Evolutionary conservation across 352 stramenopile species (phyloP).

Genomic region (Phytophthora agathidicida): DNA sequence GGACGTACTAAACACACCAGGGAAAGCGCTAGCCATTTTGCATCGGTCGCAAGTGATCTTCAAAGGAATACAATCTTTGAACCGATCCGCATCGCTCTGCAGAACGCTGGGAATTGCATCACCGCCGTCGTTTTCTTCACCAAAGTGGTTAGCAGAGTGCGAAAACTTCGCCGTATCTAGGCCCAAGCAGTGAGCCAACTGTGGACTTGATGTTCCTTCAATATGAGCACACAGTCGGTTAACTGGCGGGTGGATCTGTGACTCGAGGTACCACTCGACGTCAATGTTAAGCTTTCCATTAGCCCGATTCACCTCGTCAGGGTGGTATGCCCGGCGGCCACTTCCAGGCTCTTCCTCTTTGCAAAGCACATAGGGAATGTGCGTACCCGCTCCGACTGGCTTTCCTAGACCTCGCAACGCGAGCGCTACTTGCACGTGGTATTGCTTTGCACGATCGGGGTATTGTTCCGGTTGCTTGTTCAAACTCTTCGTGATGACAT

Average conservation of each 20-base stretch:
- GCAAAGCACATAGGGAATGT: slow-evolving; percentile 99
- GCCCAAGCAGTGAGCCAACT: slow-evolving; percentile 96
- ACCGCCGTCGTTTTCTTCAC: slow-evolving; percentile 85
- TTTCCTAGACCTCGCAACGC: slow-evolving; percentile 95
- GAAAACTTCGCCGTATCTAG: slow-evolving; percentile 96
- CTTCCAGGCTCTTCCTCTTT: slow-evolving; percentile 82
- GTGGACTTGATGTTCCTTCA: slow-evolving; percentile 94
- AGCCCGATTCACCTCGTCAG: slow-evolving; percentile 82
- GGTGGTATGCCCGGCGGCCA: slow-evolving; percentile 82
- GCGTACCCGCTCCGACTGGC: slow-evolving; percentile 97
- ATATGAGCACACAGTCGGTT: slow-evolving; percentile 99
- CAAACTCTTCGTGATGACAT: slow-evolving; percentile 99
- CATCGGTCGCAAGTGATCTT: slow-evolving; percentile 78
- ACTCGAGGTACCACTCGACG: slow-evolving; percentile 97
- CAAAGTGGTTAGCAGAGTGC: slow-evolving; percentile 70
- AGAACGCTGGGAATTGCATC: slow-evolving; percentile 90
- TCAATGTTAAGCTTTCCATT: slow-evolving; percentile 91
- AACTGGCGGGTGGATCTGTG: slow-evolving; percentile 97
- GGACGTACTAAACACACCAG: slow-evolving; percentile 68
- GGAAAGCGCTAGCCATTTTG: slow-evolving; percentile 66
- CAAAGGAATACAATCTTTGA: slow-evolving; percentile 87
- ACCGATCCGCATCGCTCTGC: slow-evolving; percentile 89
- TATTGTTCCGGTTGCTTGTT: slow-evolving; percentile 99
- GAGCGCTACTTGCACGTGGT: slow-evolving; percentile 98
- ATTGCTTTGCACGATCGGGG: slow-evolving; percentile 95